Base-by-base conservation (phyloP, 345 rosid species). In the Ceriops tagal region DNA sequence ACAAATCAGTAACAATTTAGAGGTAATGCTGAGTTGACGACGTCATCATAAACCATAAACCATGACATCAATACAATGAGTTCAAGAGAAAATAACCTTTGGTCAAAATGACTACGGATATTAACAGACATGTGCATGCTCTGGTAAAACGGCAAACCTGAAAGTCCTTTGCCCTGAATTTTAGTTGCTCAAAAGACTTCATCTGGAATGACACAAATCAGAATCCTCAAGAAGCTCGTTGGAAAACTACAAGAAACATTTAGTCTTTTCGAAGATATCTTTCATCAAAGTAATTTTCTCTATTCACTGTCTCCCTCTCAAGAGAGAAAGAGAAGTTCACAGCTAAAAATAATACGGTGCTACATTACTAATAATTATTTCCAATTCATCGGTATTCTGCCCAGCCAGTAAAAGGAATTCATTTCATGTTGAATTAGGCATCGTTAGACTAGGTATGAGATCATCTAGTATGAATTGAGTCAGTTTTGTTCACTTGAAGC, bases 121-220 rank as follows among this genome's bases (percentile, higher is more conserved):
- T 34, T 0, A n/a, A 11, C 61, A 5, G 5, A n/a, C 31, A 66
- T 4, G 5, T 13, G 26, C 24, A 24, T 19, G 56, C 46, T 15
- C 6, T 28, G 26, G 9, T 26, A 37, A 31, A 47, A 30, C 52
- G 65, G 74, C 77, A 78, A 56, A 92, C 96, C 87, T 81, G 84
- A 58, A 74, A 75, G 37, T 77, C 83, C 62, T 74, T 80, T 16
- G 74, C 84, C 82, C 68, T 73, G 82, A 68, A 58, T 79, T 82
- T 81, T 75, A 81, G 52, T 75, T 81, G 71, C 75, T 83, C 80
- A 59, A 86, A 35, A 35, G 70, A 81, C 60, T 76, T 86, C 73
- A 80, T 77, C 96, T 92, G 88, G 64, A 77, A 73, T 53, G 61
- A 69, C 58, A 68, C 24, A 75, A 66, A 32, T 46, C 69, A 66